Evolutionary conservation across 2,329 filamentous ascomycete genomes (phyloP).

Genomic region (Fusarium cyanostomum): DNA sequence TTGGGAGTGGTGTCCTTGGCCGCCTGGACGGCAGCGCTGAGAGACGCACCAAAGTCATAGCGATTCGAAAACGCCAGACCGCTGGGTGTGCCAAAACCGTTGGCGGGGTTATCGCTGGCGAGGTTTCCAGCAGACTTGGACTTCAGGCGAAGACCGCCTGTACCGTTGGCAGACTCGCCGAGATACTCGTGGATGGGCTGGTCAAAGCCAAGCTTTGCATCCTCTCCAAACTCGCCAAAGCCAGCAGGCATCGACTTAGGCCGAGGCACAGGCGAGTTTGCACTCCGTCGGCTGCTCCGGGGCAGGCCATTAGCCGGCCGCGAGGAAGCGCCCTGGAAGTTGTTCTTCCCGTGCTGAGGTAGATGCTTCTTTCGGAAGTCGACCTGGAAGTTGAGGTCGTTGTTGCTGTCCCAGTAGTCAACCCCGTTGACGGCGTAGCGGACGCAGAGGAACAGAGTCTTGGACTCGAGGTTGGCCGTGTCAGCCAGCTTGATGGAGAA

Average conservation of each 20-base stretch:
- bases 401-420: constrained; percentile 97
- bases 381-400: constrained; percentile 86
- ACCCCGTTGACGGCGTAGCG: constrained; percentile 85
- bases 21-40: constrained; percentile 81
- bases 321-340: constrained; percentile 59
- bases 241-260: constrained; percentile 66
- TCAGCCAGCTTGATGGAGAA: constrained; percentile 95
- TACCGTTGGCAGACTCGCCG: constrained; percentile 66
- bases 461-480: constrained; percentile 87
- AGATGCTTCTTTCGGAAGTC: constrained; percentile 87
- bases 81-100: constrained; percentile 63
- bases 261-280: constrained; percentile 54
- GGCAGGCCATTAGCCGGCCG: constrained; percentile 67
- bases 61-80: constrained; percentile 87
- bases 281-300: constrained; percentile 69
- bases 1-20: constrained; percentile 71
- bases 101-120: constrained; percentile 68
- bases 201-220: constrained; percentile 66
- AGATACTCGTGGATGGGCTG: constrained; percentile 70
- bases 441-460: constrained; percentile 92
- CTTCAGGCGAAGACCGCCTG: constrained; percentile 73
- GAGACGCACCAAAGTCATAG: constrained; percentile 95
- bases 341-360: constrained; percentile 66
- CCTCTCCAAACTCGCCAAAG: constrained; percentile 77
- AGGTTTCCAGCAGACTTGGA: constrained; percentile 71